These are phyloP conservation scores for Phytopythium delawarense DNA, from an alignment of 352 stramenopile species.

Conservation along the genomic window DNA sequence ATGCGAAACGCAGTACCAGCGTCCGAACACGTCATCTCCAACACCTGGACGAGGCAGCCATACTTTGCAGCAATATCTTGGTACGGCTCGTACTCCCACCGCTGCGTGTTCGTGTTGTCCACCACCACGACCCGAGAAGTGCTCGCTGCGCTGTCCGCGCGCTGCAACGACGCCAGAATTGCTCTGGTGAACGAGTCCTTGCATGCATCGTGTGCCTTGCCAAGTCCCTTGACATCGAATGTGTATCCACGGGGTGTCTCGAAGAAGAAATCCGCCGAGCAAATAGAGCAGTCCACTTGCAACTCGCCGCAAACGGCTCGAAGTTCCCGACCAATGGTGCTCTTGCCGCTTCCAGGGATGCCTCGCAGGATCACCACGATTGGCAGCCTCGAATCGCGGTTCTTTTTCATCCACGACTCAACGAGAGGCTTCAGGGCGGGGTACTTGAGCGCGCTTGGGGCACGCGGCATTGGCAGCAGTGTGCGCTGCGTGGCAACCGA, in stretches of 20 bases:
- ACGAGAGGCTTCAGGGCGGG: constrained; percentile 31
- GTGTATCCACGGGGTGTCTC: constrained; percentile 55
- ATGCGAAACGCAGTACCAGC: constrained; percentile 42
- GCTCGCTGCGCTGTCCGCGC: neutral
- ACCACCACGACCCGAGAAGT: constrained; percentile 41
- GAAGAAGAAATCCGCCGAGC: constrained; percentile 70
- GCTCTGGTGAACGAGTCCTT: constrained; percentile 35
- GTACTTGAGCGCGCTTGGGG: constrained; percentile 17
- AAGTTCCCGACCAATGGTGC: constrained; percentile 43
- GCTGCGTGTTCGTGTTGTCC: constrained; percentile 71
- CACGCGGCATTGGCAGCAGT: neutral
- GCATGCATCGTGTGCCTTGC: constrained; percentile 41
- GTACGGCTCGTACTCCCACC: constrained; percentile 67
- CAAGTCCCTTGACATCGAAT: constrained; percentile 52
- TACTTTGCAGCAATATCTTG: constrained; percentile 24
- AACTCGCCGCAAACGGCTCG: constrained; percentile 26
- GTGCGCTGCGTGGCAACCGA: neutral
- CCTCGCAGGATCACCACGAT: constrained; percentile 62
- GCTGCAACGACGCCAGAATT: constrained; percentile 11
- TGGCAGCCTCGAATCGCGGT: constrained; percentile 8
- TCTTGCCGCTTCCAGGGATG: constrained; percentile 75
- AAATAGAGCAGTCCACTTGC: constrained; percentile 23
- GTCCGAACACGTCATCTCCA: constrained; percentile 59
- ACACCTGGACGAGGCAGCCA: constrained; percentile 24
- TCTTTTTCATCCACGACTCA: constrained; percentile 30